Percentiles rank a stretch among this genome's conserved stretches.
These are phyloP conservation scores for Leccinum pachyderme DNA, from an alignment of 1,284 basidiomycete species.

Conservation along the genomic window DNA sequence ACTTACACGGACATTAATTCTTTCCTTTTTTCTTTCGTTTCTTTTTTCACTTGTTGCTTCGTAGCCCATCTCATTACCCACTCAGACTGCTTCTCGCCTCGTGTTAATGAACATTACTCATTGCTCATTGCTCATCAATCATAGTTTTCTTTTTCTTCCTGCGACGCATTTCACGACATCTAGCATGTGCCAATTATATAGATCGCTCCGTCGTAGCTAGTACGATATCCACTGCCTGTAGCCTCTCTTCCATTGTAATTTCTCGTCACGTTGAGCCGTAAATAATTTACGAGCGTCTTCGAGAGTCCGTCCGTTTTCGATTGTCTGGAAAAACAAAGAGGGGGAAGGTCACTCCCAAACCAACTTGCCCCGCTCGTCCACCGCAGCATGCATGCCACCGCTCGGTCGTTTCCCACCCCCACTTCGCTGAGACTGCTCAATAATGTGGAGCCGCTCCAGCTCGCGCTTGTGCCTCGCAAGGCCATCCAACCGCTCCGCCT, in stretches of 20 bases:
- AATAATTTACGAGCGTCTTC: conserved; percentile 21
- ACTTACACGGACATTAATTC: conserved; percentile 23
- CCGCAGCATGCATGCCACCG: conserved; percentile 55
- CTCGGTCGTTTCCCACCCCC: conserved; percentile 35
- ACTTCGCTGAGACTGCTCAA: conserved; percentile 42
- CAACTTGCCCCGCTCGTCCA: conserved; percentile 50
- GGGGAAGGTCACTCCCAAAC: conserved; percentile 48
- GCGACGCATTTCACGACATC: conserved; percentile 22
- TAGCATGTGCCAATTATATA: conserved; percentile 20
- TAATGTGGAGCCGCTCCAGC: conserved; percentile 52
- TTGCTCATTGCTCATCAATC: background rate
- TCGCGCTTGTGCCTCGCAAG: conserved; percentile 61
- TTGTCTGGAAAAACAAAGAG: background rate
- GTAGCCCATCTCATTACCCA: conserved; percentile 4
- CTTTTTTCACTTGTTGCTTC: background rate
- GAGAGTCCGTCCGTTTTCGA: background rate
- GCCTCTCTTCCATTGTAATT: background rate
- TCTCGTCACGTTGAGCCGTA: conserved; percentile 14
- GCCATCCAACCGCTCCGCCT: conserved; percentile 47
- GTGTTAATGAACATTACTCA: conserved; percentile 4
- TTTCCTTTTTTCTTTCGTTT: background rate
- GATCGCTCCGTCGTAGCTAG: conserved; percentile 8
- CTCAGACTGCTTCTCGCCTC: conserved; percentile 7
- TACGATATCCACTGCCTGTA: conserved; percentile 13
- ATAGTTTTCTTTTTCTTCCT: conserved; percentile 2